Evolutionary conservation across 2,329 filamentous ascomycete species (phyloP), one percentile per base, ranked within the genome.

Genomic region (Pyrenochaeta sp.): DNA sequence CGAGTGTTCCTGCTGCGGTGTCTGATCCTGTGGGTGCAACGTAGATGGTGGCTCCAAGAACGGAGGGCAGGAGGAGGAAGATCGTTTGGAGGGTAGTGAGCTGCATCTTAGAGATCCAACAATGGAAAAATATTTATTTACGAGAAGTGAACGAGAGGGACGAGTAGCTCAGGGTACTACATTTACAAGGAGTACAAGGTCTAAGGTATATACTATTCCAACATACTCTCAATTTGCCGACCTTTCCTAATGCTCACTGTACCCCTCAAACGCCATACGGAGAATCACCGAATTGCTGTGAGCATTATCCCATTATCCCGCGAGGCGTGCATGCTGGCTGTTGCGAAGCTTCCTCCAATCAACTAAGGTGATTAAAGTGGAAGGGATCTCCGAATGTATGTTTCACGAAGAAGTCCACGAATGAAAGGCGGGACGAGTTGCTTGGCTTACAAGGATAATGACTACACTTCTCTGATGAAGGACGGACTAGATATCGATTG

Each of bases 1-100:
- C 69, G 13, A 80, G 70, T 0, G 77, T 77, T 10, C 81, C 82
- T 5, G 75, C 74, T 24, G 78, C 80, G 39, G 69, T 76, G 51
- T 64, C 65, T 7, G 63, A 61, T 13, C 82, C 82, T 1, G 74
- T 76, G 0, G 81, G 79, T 1, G 82, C 79, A 27, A 84, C 82
- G 64, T 79, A 84, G 57, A 83, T 77, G 28, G 80, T 78, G n/a
- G 64, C 64, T 25, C 58, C 61, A 15, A 57, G 44, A 22, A 56
- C 59, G 24, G 50, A 48, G 32, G 62, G 62, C 7, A 67, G 56
- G 27, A 55, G 52, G 6, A 64, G 50, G 42, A 58, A 58, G 34
- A 58, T 45, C 24, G 58, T 61, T 40, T 61, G 58, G 30, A 61
- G 45, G 4, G 44, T 47, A 27, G 58, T 61, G 42, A 58, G 55